Base-by-base conservation (phyloP, 2,329 filamentous ascomycete genomes). In the Tympanopsis confertula region DNA sequence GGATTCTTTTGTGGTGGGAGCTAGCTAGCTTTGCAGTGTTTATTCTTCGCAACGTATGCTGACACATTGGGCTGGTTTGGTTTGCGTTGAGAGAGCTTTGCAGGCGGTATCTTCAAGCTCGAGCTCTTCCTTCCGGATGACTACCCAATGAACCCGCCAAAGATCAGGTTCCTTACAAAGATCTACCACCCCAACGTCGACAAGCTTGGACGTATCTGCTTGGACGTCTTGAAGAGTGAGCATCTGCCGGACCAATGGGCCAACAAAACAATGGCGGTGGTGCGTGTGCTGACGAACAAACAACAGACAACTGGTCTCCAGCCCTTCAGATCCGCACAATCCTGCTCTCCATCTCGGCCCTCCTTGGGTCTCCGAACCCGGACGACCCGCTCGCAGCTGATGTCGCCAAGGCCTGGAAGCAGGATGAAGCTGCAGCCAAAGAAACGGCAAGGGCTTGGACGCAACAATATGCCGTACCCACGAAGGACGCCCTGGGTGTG, bases 101-200 rank as follows among this genome's bases (percentile, higher is more conserved):
- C 30, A 33, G 30, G 30, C 7, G 82, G 82, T 37, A 72, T 82
- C 39, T 86, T 86, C 63, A 78, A 78, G 54, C 71, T 85, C 39
- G 80, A 86, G 58, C 68, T 86, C 20, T 86, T 86, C 55, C 65
- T 86, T 28, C 81, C 81, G 19, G 81, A 86, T 50, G 81, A 85
- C 56, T 86, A 86, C 52, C 82, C 82, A 15, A 85, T 85, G 79
- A 82, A 76, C 33, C 81, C 82, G 38, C 82, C 82, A 5, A 83
- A 83, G 59, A 83, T 85, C 50, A 74, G 81, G 40, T 86, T 86
- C 56, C 61, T 86, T 39, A 86, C 82, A 41, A 82, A 82, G 56
- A 86, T 86, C 56, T 85, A 85, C 54, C 82, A 86, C 55, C 82
- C 82, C 33, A 86, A 86, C 57, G 85, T 86, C 50, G 81, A 86